Base-by-base conservation (phyloP, 768 basidiomycete genomes). In the Coprinopsis strossmayeri region DNA sequence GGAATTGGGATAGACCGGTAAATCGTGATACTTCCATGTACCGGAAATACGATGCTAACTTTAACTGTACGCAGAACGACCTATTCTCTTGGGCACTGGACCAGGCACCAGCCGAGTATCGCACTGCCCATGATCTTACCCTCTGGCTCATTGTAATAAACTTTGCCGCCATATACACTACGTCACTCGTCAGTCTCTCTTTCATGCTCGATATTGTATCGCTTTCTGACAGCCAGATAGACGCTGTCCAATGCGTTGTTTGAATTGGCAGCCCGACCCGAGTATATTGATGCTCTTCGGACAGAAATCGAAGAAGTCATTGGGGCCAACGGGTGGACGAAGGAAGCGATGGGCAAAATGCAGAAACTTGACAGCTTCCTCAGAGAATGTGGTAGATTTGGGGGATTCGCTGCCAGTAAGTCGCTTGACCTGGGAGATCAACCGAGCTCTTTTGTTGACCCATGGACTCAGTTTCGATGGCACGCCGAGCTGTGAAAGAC, bases 81-180 rank as follows among this genome's bases (percentile, higher is more conserved):
- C 25, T 77, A n/a, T 61, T 78, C 0, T 63, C 67, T 15, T 79
- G 74, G 74, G 59, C 77, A 10, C 62, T 77, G 30, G 73, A 72
- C 35, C 61, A 57, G 5, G 70, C 72, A 0, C 53, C 60, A 7
- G 63, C 61, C 3, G 50, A 64, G 15, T 61, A 64, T 26, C 53
- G 57, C 21, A 61, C 51, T 4, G 46, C 62, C 0, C 48, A 55
- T n/a, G 61, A 67, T 26, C 54, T 74, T 5, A 62, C 64, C 0
- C 52, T 55, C 1, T 60, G 67, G n/a, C 50, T 76, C 5, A 55
- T 78, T 9, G 48, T 63, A 5, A 53, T 71, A 27, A 72, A 73
- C 55, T 72, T 76, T 45, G 70, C 65, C 0, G 64, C 71, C 3
- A 69, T 67, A 17, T 72, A 75, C 49, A 76, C 74, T 0, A 67